These are phyloP conservation scores for Candida sonorensis DNA, from an alignment of 805 yeast genomes.

Conservation along the genomic window DNA sequence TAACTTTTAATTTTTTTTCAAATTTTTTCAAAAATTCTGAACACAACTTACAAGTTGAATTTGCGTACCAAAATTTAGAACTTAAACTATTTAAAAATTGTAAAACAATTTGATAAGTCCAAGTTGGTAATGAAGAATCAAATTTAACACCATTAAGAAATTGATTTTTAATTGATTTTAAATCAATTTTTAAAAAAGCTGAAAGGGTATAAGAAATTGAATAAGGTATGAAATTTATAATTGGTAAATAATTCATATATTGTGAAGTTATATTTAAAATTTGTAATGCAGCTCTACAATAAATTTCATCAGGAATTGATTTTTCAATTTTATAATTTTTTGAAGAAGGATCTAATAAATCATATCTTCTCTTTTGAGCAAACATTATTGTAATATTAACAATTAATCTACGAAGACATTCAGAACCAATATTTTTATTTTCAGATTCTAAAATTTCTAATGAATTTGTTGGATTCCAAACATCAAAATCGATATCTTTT, in stretches of 20 bases:
- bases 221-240: constrained; percentile 14
- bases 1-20: too few relatives aligned
- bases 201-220: constrained; percentile 11
- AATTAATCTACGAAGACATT: constrained; percentile 13
- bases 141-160: constrained; percentile 8
- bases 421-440: constrained; percentile 10
- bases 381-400: constrained; percentile 15
- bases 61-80: constrained; percentile 13
- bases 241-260: constrained; percentile 9
- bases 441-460: constrained; percentile 5
- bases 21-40: constrained; percentile 9
- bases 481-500: constrained; percentile 20
- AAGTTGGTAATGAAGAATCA: constrained; percentile 6
- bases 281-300: constrained; percentile 12
- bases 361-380: constrained; percentile 15
- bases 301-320: constrained; percentile 13
- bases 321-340: constrained; percentile 9
- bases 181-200: constrained; percentile 12
- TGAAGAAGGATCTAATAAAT: constrained; percentile 8
- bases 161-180: constrained; percentile 11
- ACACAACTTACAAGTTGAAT: constrained; percentile 12
- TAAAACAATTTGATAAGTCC: constrained; percentile 9
- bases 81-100: constrained; percentile 6
- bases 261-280: constrained; percentile 13
- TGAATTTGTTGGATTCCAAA: constrained; percentile 5